Conservation (phyloP, 1,284 basidiomycete genomes). For the Tylopilus sp. region DNA sequence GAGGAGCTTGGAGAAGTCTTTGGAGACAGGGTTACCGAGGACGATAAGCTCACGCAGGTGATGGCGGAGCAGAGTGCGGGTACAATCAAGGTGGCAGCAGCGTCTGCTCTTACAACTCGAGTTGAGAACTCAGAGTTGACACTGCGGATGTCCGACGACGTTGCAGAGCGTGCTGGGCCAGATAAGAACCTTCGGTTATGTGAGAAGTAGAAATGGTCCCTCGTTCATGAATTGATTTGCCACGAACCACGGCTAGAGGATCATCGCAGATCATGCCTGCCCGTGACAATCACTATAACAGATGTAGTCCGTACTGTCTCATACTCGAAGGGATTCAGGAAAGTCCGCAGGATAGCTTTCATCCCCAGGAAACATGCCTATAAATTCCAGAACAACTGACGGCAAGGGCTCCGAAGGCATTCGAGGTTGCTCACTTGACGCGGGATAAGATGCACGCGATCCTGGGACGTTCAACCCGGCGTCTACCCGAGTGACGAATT, state of each 20-base stretch:
- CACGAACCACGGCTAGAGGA: constrained; percentile 2
- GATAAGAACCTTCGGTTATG: constrained; percentile 17
- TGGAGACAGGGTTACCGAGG: constrained; percentile 37
- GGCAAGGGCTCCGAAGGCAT: constrained; percentile 22
- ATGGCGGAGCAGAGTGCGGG: constrained; percentile 16
- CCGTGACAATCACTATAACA: neutral
- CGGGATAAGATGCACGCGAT: neutral
- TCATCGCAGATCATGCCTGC: neutral
- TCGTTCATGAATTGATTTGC: constrained; percentile 3
- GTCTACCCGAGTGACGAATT: constrained; percentile 5
- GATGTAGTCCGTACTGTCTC: constrained; percentile 1
- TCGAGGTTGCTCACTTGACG: neutral
- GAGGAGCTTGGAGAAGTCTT: constrained; percentile 51
- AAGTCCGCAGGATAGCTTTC: constrained; percentile 46
- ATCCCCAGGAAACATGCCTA: constrained; percentile 42
- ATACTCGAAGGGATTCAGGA: constrained; percentile 42
- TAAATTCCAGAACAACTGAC: constrained; percentile 34
- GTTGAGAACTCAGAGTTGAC: constrained; percentile 29
- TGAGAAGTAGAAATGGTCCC: constrained; percentile 18
- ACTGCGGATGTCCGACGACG: constrained; percentile 21
- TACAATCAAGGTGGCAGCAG: constrained; percentile 9
- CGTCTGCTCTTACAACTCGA: constrained; percentile 12
- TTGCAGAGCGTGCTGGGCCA: constrained; percentile 3
- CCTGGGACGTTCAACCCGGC: constrained; percentile 1
- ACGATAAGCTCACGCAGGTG: constrained; percentile 20